Evolutionary conservation across 1,139 yeast genomes (phyloP), one percentile per base, ranked within the genome.

Genomic region (Wickerhamiella pararugosa): DNA sequence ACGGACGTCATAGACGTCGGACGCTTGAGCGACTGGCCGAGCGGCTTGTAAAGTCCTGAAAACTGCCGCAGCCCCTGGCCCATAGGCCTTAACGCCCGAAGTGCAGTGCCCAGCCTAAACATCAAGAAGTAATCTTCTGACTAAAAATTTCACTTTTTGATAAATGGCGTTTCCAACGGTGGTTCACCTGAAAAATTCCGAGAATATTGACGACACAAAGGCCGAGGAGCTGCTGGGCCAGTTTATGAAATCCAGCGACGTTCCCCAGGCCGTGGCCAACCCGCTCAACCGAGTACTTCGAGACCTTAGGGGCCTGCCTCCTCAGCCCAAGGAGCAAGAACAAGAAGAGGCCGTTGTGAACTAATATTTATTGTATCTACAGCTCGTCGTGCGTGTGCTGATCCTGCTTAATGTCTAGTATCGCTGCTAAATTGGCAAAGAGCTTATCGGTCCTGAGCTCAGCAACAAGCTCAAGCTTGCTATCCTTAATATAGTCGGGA

Each of bases 271-370:
- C 29, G 62, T 69, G 5, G 55, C 73, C 49, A 71, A 78, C 46
- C 90, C 79, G 63, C 65, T 79, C 52, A 69, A 66, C 53, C 66
- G 90, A 51, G 66, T 79, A 31, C 83, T 76, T 56, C 69, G 87
- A 60, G 81, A 76, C 53, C 70, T 79, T 52, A 66, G 81, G 55
- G 90, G 90, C 2, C 69, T 79, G 47, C 84, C 87, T 5, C 86
- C 86, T 21, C 57, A 70, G 47, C 60, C 59, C 43, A 11, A 27
- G 27, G 46, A 42, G 42, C 32, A 44, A 40, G 53, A 47, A 15
- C 21, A 15, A 15, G 21, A 15, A 15, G 21, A 15, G 21, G 21
- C 21, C 21, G 21, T 6, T 9, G 8, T 6, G 4, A 21, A 10
- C 21, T 6, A 21, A 21, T 21, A 32, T n/a, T 5, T 25, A 29